Evolutionary conservation across 176 grass and related monocot genomes (phyloP), one percentile per base, ranked within the genome.

Genomic region (Triticum monococcum): DNA sequence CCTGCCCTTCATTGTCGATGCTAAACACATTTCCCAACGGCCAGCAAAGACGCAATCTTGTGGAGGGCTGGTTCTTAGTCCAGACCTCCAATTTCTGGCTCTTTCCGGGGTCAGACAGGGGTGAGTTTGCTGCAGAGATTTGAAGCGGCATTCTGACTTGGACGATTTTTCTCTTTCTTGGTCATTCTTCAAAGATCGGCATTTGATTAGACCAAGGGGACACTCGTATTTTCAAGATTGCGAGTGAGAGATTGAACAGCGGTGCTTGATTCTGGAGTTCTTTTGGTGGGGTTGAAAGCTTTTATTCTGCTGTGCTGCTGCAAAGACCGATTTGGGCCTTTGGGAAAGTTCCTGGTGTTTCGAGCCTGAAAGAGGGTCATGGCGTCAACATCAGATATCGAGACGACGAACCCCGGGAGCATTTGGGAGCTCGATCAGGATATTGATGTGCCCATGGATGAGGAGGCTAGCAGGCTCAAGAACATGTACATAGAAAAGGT

Each of bases 401-500:
- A 92, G 82, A 81, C 40, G 33, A 89, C 83, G 2, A 92, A 88
- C 57, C 88, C 84, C 8, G 93, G 93, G 28, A 87, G 73, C 83
- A 90, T 98, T 84, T 98, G 95, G 95, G 91, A 92, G 68, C 41
- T 98, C 63, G 89, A 93, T 69, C 86, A 88, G 79, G 90, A 80
- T 71, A 89, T 98, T 48, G 93, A 98, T 90, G 89, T 95, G 72
- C 95, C 95, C 75, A 98, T 98, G 86, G 95, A 98, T 54, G 95
- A 90, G 78, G 93, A 93, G 59, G 89, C 91, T 2, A 85, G 87
- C 3, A 84, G 92, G 24, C 59, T 95, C 22, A 89, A 86, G 46
- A 89, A 87, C 28, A 90, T 98, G 95, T 93, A 95, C 89, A 87
- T 68, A 78, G 93, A 98, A 87, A 98, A 98, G 93, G 95, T 98